Percentiles rank a stretch among this genome's conserved stretches.
Conservation (phyloP, 768 basidiomycete species). For the Coprinellus aureogranulatus region DNA sequence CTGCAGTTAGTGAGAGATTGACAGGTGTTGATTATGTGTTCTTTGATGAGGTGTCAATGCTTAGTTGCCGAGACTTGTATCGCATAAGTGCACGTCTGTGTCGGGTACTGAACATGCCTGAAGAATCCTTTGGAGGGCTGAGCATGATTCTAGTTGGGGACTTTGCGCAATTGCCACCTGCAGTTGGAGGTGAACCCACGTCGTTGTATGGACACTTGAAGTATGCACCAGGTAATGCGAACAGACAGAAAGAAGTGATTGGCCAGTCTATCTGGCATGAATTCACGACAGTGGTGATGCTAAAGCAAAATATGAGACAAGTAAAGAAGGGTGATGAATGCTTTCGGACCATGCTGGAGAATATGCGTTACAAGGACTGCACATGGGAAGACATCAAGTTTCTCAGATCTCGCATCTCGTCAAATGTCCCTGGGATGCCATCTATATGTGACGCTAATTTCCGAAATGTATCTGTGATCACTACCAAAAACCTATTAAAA, state of each 20-base stretch:
- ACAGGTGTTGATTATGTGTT: conserved; percentile 36
- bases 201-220: background rate
- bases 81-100: conserved; percentile 23
- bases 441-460: no score
- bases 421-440: conserved; percentile 9
- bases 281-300: conserved; percentile 30
- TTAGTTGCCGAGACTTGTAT: conserved; percentile 28
- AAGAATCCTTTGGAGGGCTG: conserved; percentile 32
- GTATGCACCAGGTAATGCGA: background rate
- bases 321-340: conserved; percentile 17
- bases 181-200: background rate
- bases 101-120: conserved; percentile 13
- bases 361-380: conserved; percentile 40
- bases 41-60: conserved; percentile 44
- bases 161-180: conserved; percentile 43
- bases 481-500: conserved; percentile 31
- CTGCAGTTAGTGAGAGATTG: conserved; percentile 9
- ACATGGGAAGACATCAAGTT: conserved; percentile 36
- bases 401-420: conserved; percentile 23
- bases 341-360: conserved; percentile 29
- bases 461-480: conserved; percentile 37
- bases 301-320: conserved; percentile 35
- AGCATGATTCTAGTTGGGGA: conserved; percentile 44
- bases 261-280: conserved; percentile 31
- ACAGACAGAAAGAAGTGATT: conserved; percentile 19